Evolutionary conservation across 1,284 basidiomycete species (phyloP).

Genomic region (Ustilago lituana): DNA sequence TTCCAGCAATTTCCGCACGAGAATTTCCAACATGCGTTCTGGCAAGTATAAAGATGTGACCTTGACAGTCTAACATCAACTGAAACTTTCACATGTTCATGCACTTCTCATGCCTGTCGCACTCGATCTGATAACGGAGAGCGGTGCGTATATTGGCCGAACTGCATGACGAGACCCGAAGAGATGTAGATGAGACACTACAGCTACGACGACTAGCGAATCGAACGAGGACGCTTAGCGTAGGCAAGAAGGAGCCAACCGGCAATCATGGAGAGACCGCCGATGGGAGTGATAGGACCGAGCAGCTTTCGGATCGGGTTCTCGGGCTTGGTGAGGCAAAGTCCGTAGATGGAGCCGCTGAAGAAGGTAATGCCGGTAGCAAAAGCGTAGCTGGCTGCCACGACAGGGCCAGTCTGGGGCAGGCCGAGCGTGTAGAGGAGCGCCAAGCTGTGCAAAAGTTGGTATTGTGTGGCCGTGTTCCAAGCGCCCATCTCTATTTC

Average conservation of each 20-base stretch:
- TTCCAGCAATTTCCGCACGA: conserved; percentile 5
- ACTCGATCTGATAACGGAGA: too few relatives aligned
- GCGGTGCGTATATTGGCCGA: conserved; percentile 10
- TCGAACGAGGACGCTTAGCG: conserved; percentile 43
- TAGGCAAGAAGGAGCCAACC: conserved; percentile 62
- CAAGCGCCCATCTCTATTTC: conserved; percentile 53
- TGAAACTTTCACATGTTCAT: too few relatives aligned
- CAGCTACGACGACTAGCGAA: conserved; percentile 10
- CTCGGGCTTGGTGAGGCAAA: conserved; percentile 58
- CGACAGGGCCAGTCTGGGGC: conserved; percentile 37
- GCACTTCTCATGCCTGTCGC: too few relatives aligned
- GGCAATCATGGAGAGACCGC: conserved; percentile 60
- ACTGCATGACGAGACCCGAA: neutral
- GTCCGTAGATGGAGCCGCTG: conserved; percentile 62
- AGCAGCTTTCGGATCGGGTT: conserved; percentile 56
- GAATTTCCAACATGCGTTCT: too few relatives aligned
- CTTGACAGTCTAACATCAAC: too few relatives aligned
- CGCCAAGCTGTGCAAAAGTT: conserved; percentile 61
- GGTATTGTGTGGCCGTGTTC: conserved; percentile 63
- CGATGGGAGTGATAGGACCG: conserved; percentile 60
- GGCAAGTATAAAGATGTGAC: too few relatives aligned
- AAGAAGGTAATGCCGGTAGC: conserved; percentile 63
- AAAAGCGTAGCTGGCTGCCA: conserved; percentile 54
- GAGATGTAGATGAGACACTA: neutral
- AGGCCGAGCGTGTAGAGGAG: conserved; percentile 53